Base-by-base conservation (phyloP, 129 eudicot species). In the Mikania micrantha region DNA sequence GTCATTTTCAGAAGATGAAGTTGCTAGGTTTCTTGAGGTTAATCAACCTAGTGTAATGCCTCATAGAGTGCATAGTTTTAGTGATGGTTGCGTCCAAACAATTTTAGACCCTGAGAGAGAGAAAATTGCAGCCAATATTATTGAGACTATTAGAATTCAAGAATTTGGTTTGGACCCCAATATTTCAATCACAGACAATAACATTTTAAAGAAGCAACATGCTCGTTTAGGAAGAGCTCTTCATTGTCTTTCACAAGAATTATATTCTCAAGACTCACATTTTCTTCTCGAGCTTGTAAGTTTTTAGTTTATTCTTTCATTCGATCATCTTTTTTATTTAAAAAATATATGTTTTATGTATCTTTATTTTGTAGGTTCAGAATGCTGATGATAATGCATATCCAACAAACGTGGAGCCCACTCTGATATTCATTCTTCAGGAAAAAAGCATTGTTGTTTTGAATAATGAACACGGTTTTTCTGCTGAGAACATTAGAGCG, bases 201-300 rank as follows among this genome's bases (percentile, higher is more conserved):
- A 71, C 74, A 69, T 93, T 72, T 81, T 93, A 72, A 77, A 82
- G 80, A 93, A 89, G 85, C 98, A 93, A 69, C 96, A 93, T 71
- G 91, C 98, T 80, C 91, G 98, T 19, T 76, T 93, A 68, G 98
- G 98, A 72, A 85, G 98, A 83, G 98, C 98, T 65, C 96, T 93
- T 62, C 91, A 86, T 81, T 88, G 98, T 71, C 98, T 93, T 70
- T 93, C 98, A 13, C 90, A 86, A 25, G 98, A 93, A 69, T 77
- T 93, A 73, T 93, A 93, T 73, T 88, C 98, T 7, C 91, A 93
- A 74, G 96, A 93, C 71, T 93, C 98, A 2, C 98, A 93, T 75
- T 93, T 93, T 80, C 88, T 93, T 57, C 79, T 93, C 21, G 98
- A 93, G 84, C 90, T 93, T 81, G 96, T 88, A 84, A 57, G 78